Evolutionary conservation across 2,329 filamentous ascomycete genomes (phyloP).

Genomic region (Aureobasidium sp.): DNA sequence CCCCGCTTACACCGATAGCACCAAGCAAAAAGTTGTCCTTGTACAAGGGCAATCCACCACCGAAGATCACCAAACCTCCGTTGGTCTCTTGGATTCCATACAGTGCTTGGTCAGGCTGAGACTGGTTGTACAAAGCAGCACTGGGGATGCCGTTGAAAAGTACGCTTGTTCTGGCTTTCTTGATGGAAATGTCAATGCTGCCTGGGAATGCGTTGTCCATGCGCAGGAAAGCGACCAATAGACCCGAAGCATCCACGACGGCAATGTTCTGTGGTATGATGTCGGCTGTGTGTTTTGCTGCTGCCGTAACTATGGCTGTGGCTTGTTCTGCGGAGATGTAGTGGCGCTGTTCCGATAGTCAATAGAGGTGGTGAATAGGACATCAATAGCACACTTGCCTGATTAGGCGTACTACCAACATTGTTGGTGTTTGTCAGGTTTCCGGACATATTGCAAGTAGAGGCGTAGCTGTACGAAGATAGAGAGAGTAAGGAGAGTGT

Average conservation of each 20-base stretch:
- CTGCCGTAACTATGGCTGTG: constrained; percentile 29
- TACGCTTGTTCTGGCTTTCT: constrained; percentile 33
- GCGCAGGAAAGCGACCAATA: constrained; percentile 33
- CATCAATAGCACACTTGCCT: neutral
- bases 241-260: constrained; percentile 30
- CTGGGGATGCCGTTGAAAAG: constrained; percentile 34
- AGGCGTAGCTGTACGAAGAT: neutral
- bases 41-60: constrained; percentile 32
- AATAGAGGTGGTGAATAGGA: neutral
- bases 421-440: constrained; percentile 18
- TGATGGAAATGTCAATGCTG: constrained; percentile 32
- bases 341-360: constrained; percentile 27
- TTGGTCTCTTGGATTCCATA: constrained; percentile 31
- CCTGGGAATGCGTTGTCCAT: constrained; percentile 35
- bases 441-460: constrained; percentile 7
- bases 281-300: constrained; percentile 16
- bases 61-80: constrained; percentile 33
- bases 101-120: constrained; percentile 27
- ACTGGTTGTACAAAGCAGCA: constrained; percentile 29
- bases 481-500: neutral
- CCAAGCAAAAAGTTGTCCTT: constrained; percentile 31
- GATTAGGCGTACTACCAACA: constrained; percentile 15
- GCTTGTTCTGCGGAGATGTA: constrained; percentile 32
- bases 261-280: constrained; percentile 32
- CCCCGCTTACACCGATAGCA: constrained; percentile 33